A percentile compares a stretch with the other conserved stretches of the same genome.
Conservation (phyloP, 176 grass and related monocot species). For the Coix lacrymajobi region DNA sequence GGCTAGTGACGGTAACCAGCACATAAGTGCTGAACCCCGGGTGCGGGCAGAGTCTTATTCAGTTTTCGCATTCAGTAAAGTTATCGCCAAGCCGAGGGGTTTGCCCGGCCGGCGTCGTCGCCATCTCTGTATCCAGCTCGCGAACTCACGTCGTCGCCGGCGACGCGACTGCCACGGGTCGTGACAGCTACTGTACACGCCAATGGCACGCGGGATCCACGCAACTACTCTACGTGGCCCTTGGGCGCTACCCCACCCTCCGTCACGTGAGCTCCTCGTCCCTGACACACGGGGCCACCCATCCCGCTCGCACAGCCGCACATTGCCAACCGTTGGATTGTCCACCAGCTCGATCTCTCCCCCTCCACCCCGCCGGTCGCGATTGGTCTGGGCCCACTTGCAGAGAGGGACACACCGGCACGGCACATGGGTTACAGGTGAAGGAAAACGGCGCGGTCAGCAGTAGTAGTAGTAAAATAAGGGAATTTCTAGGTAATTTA, state of each 20-base stretch:
- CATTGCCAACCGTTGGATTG: background rate
- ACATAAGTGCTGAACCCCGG: no score
- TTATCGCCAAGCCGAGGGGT: no score
- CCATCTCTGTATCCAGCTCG: no score
- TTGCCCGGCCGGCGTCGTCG: no score
- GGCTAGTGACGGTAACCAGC: no score
- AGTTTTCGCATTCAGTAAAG: no score
- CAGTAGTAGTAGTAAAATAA: background rate
- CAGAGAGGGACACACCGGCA: constrained; percentile 13
- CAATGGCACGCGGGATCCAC: constrained; percentile 32
- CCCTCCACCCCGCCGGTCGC: background rate
- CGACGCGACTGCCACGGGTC: no score
- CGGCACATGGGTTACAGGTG: constrained; percentile 7
- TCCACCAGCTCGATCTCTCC: background rate
- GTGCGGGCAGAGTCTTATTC: no score
- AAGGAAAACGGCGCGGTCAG: constrained; percentile 1
- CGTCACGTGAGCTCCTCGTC: background rate
- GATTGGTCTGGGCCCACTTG: background rate
- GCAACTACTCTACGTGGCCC: background rate
- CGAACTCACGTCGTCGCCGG: no score
- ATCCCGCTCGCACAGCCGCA: background rate
- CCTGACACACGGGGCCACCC: background rate
- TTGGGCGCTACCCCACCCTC: background rate
- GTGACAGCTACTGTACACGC: constrained; percentile 17
- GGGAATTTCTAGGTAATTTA: background rate